phyloP scores from a whole-genome alignment of 129 eudicot species.

The Glebionis coronaria region DNA sequence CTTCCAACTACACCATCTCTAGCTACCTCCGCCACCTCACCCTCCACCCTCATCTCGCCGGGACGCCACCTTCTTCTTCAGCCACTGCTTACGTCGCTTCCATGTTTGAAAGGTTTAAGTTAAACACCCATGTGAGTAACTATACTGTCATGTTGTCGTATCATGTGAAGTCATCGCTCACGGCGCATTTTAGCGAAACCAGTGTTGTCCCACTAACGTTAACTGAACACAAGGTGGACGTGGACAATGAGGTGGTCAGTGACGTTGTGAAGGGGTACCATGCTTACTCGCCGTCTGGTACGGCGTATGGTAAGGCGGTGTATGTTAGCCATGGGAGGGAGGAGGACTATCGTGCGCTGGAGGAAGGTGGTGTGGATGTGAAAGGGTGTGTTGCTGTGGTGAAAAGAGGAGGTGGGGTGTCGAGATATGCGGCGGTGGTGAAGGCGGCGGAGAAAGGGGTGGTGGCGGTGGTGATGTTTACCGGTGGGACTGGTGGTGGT shows the following conservation, averaged over 20 bases:
- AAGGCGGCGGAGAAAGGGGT: conserved; percentile 76
- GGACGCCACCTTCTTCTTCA: conserved; percentile 52
- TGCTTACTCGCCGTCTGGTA: conserved; percentile 87
- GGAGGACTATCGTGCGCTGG: conserved; percentile 59
- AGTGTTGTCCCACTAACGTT: conserved; percentile 21
- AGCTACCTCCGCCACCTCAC: conserved; percentile 80
- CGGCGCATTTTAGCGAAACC: conserved; percentile 41
- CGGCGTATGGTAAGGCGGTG: conserved; percentile 55
- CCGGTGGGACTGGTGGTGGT: conserved; percentile 45
- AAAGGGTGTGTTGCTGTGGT: conserved; percentile 66
- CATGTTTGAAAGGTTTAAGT: conserved; percentile 45
- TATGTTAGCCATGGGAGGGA: conserved; percentile 64
- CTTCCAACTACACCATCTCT: conserved; percentile 64
- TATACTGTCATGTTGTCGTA: conserved; percentile 64
- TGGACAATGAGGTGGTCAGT: not conserved
- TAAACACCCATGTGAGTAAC: conserved; percentile 42
- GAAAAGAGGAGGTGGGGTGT: conserved; percentile 64
- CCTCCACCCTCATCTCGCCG: conserved; percentile 90
- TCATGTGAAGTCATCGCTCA: conserved; percentile 55
- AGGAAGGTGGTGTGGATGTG: conserved; percentile 43
- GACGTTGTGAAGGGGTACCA: conserved; percentile 66
- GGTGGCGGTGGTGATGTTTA: conserved; percentile 75
- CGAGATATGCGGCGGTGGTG: conserved; percentile 55
- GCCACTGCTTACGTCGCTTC: conserved; percentile 49
- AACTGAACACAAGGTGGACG: conserved; percentile 36